These are phyloP conservation scores for Botrytis fabae DNA, from an alignment of 2,329 filamentous ascomycete genomes.

Conservation along the genomic window DNA sequence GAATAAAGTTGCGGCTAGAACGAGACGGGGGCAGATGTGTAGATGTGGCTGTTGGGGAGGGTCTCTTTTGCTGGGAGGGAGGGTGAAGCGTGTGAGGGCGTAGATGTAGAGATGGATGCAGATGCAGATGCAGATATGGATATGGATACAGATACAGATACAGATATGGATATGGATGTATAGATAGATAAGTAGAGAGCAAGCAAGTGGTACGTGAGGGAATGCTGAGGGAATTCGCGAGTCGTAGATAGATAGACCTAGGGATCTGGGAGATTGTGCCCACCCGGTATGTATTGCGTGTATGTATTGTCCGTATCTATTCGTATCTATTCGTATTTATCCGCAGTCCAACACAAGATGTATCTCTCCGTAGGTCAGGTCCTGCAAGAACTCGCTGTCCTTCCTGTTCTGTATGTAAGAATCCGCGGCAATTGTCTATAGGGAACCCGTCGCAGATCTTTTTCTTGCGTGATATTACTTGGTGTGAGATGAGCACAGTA, in stretches of 20 bases:
- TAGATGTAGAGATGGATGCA: not conserved
- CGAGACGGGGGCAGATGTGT: not conserved
- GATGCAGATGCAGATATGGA: not conserved
- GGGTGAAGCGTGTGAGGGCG: too few relatives aligned
- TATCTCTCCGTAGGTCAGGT: not conserved
- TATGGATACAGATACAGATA: not conserved
- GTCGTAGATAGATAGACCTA: not conserved
- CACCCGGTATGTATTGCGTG: too few relatives aligned
- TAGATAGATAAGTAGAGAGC: not conserved
- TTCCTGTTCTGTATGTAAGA: conserved; percentile 8
- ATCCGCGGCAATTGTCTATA: conserved; percentile 11
- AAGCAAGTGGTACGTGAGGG: not conserved
- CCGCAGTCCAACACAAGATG: not conserved
- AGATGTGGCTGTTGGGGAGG: not conserved
- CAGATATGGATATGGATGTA: too few relatives aligned
- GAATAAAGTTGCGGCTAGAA: not conserved
- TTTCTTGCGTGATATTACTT: not conserved
- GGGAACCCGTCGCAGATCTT: conserved; percentile 4
- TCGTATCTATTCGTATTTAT: not conserved
- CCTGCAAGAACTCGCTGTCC: conserved; percentile 9
- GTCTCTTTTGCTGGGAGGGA: not conserved
- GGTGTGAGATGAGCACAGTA: not conserved
- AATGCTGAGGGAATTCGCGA: not conserved
- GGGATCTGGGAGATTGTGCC: not conserved
- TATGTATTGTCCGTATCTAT: not conserved